Percentiles rank a stretch among this genome's conserved stretches.
These are phyloP conservation scores for Boehmeria nivea DNA, from an alignment of 306 rosid species.

Conservation along the genomic window DNA sequence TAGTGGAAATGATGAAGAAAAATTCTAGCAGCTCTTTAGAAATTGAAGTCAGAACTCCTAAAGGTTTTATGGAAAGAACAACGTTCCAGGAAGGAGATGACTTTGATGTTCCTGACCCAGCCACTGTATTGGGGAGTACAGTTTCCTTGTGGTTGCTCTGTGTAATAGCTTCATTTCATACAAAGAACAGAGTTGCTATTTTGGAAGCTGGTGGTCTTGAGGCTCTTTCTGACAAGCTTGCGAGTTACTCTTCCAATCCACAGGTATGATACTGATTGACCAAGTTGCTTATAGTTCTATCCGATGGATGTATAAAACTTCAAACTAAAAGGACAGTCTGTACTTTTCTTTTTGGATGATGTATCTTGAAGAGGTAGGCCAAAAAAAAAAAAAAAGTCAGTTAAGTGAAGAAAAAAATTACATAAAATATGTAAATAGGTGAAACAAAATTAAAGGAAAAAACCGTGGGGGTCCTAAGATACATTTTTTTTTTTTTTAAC, in stretches of 20 bases:
- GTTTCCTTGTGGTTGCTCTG: conserved; percentile 86
- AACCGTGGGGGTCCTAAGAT: no score
- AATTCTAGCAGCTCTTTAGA: conserved; percentile 47
- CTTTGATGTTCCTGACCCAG: conserved; percentile 63
- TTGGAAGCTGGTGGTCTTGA: conserved; percentile 91
- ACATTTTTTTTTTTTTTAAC: no score
- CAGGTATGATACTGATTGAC: conserved; percentile 43
- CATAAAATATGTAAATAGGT: no score
- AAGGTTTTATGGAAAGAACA: conserved; percentile 65
- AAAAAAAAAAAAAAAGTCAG: no score
- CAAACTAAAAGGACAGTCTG: no score
- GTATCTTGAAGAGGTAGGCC: no score
- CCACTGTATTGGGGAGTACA: conserved; percentile 57
- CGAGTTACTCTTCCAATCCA: conserved; percentile 57
- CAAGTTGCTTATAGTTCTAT: neutral
- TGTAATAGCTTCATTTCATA: conserved; percentile 57
- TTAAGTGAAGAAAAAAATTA: no score
- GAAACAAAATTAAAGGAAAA: no score
- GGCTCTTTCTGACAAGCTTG: conserved; percentile 68
- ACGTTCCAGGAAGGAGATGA: conserved; percentile 62
- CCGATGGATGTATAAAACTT: neutral
- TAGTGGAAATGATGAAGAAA: conserved; percentile 72
- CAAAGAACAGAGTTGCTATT: conserved; percentile 45
- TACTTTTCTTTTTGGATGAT: no score
- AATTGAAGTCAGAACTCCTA: conserved; percentile 54